These are phyloP conservation scores for Venturia pyrina DNA, from an alignment of 2,329 filamentous ascomycete species.

Conservation along the genomic window DNA sequence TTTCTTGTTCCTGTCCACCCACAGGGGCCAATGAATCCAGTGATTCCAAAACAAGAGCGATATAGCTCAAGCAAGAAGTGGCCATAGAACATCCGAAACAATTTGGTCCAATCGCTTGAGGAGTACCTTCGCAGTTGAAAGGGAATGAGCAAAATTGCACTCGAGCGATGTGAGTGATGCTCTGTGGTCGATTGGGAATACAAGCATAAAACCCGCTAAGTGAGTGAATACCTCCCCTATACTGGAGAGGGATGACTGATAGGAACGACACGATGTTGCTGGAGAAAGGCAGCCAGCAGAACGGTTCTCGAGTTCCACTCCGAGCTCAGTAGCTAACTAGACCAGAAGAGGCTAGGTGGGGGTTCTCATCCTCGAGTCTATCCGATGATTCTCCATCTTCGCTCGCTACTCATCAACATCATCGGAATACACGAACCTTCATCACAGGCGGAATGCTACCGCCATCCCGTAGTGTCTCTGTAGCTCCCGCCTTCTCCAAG, in stretches of 20 bases:
- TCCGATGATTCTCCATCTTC: too few relatives aligned
- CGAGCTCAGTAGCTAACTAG: background rate
- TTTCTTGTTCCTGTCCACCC: background rate
- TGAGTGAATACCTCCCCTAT: too few relatives aligned
- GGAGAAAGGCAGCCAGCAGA: too few relatives aligned
- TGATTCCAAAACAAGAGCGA: background rate
- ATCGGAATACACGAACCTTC: background rate
- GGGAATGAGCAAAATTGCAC: too few relatives aligned
- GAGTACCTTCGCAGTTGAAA: too few relatives aligned
- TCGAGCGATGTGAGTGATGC: too few relatives aligned
- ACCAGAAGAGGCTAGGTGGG: background rate
- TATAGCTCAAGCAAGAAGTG: background rate
- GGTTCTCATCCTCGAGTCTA: background rate
- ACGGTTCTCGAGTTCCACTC: background rate
- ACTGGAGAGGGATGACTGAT: too few relatives aligned
- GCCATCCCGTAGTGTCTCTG: background rate
- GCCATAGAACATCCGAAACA: too few relatives aligned
- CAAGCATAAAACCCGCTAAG: too few relatives aligned
- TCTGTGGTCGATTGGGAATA: too few relatives aligned
- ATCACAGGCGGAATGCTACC: background rate
- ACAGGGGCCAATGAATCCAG: background rate
- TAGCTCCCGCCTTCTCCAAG: background rate
- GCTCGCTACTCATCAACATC: background rate
- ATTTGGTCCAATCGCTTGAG: too few relatives aligned
- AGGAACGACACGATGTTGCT: background rate